phyloP scores from a whole-genome alignment of 2,329 filamentous ascomycete species.

The Fusarium devonianum region DNA sequence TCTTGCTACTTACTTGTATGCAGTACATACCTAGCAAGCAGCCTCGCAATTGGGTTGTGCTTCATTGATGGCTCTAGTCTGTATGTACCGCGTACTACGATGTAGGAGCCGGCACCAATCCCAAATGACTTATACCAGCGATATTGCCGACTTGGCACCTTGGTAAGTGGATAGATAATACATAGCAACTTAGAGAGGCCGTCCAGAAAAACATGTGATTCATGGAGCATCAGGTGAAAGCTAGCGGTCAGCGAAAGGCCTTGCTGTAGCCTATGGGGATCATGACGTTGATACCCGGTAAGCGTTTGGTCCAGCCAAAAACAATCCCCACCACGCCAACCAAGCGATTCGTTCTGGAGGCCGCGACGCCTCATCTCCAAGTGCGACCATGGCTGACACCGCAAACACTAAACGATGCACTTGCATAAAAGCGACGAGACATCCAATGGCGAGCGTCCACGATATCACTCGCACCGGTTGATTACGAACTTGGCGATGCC shows the following conservation, averaged over 20 bases:
- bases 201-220: conserved; percentile 16
- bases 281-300: conserved; percentile 12
- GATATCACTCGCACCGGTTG: conserved; percentile 38
- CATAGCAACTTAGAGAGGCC: conserved; percentile 7
- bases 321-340: conserved; percentile 22
- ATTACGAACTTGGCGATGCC: conserved; percentile 37
- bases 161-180: too few species aligned
- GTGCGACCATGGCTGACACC: conserved; percentile 27
- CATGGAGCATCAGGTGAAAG: conserved; percentile 18
- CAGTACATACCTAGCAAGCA: too few species aligned
- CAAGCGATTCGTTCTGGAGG: conserved; percentile 9
- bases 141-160: too few species aligned
- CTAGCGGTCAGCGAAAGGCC: conserved; percentile 17
- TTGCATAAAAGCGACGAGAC: conserved; percentile 32
- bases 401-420: conserved; percentile 39
- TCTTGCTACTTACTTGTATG: too few species aligned
- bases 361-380: conserved; percentile 21
- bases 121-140: too few species aligned
- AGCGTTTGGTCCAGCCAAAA: conserved; percentile 14
- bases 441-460: conserved; percentile 46
- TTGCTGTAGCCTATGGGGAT: conserved; percentile 20
- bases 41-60: too few species aligned
- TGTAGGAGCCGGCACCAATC: too few species aligned
- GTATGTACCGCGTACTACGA: too few species aligned
- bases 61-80: too few species aligned